Evolutionary conservation across 352 stramenopile species (phyloP), one percentile per base, ranked within the genome.

Genomic region (Globisporangium spiculum): DNA sequence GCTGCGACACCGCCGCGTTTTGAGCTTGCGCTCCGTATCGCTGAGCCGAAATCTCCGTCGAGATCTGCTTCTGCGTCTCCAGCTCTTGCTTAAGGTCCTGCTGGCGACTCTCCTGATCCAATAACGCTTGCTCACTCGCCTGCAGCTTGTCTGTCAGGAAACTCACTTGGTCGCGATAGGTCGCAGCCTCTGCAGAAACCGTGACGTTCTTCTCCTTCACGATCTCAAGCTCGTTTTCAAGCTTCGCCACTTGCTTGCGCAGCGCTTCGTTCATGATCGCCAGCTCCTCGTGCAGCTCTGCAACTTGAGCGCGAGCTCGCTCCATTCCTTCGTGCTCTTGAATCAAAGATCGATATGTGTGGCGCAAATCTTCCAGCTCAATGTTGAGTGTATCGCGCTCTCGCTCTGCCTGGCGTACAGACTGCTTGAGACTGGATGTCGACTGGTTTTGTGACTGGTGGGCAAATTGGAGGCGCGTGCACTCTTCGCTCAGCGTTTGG

Each of bases 401-500:
- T 8, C 86, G 77, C 50, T 94, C 80, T 2, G 85, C 75, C 53
- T 91, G 78, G 24, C 82, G 83, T 8, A 83, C 74, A 1, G 76
- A 79, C 44, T 78, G 76, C 68, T 90, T 90, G 55, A 94, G 78
- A 18, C 63, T 78, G 26, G 74, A 81, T 1, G 66, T 73, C 0
- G 83, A 90, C 41, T 90, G 78, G 7, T 77, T 84, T 48, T 78
- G 76, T 2, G 75, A 81, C 9, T 89, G 78, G 2, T 89, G 72
- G 2, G 76, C 68, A 50, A 73, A 79, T 74, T 93, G 84, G 20
- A 94, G 66, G 0, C 83, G 75, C 6, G 74, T 81, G 58, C 86
- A 94, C 46, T 96, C 88, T 68, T 93, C 86, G 57, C 81, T 92
- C n/a, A 96, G 76, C 27, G 82, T 83, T 63, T 96, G 88, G 58